Base-by-base conservation (phyloP, 805 yeast species). In the Soucietia sequanensis region DNA sequence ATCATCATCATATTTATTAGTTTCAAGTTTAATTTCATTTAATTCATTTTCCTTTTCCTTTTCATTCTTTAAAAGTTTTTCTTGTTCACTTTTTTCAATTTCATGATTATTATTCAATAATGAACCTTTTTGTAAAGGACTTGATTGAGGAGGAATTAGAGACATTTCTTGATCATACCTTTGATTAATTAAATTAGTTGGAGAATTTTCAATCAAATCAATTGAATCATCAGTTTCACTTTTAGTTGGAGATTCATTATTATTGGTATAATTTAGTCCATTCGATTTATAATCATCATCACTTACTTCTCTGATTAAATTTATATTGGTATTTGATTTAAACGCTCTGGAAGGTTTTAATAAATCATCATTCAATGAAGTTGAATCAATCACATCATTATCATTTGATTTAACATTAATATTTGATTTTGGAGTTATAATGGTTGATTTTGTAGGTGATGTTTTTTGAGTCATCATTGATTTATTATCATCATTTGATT, bases 251-350 rank as follows among this genome's bases (percentile, higher is more conserved):
- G 27, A 17, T 15, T 19, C 24, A 12, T 22, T n/a, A 7, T n/a
- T 35, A 11, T 12, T 20, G 17, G 11, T 18, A 10, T 27, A 14
- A 14, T 18, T 34, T 6, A 29, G 23, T n/a, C n/a, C n/a, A 18
- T 27, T 18, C 11, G 38, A 31, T 13, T 30, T 38, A 30, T 31
- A 38, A 23, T 43, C 45, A 31, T 48, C 54, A 25, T 56, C 62
- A 10, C 47, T 45, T 6, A 60, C 57, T 41, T 58, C 66, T 27
- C 63, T 47, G 6, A 60, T 60, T 27, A 58, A 49, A 37, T 58
- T 50, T 16, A 34, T 29, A 23, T 29, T 29, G 7, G 31, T 19
- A n/a, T 29, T 29, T 6, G 31, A 29, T 16, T 29, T 29, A 21
- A 29, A 29, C 11, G 31, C 24, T n/a, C 17, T 20, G 3, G 33